phyloP scores from a whole-genome alignment of 2,329 filamentous ascomycete genomes.

The Clarireedia sp. region DNA sequence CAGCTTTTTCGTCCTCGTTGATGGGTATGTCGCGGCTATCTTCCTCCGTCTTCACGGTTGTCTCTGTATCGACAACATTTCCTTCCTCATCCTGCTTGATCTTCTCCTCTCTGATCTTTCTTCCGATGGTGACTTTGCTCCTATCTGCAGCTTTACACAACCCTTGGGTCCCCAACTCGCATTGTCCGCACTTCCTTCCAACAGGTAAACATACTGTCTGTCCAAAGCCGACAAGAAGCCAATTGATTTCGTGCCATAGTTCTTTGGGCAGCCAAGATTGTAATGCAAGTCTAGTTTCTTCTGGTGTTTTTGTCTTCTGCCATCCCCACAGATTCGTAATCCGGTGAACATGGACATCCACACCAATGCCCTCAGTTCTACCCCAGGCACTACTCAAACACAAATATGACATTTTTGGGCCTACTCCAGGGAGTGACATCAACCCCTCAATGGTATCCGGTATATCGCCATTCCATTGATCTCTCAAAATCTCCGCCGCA shows the following conservation, averaged over 20 bases:
- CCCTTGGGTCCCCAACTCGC: conserved; percentile 66
- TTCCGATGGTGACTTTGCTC: conserved; percentile 52
- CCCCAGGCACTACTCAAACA: conserved; percentile 65
- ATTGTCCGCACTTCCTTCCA: conserved; percentile 69
- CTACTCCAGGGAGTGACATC: conserved; percentile 58
- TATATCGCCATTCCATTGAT: conserved; percentile 55
- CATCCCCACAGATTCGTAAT: conserved; percentile 71
- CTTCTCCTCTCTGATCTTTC: conserved; percentile 40
- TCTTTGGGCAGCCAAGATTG: conserved; percentile 62
- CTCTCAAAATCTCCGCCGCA: conserved; percentile 51
- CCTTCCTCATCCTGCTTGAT: conserved; percentile 30
- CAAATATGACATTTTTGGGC: conserved; percentile 69
- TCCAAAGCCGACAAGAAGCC: conserved; percentile 63
- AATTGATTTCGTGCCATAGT: conserved; percentile 69
- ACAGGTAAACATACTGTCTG: conserved; percentile 64
- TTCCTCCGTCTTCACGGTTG: conserved; percentile 31
- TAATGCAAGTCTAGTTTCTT: conserved; percentile 56
- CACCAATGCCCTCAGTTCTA: conserved; percentile 43
- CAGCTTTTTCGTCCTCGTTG: conserved; percentile 3
- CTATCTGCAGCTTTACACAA: conserved; percentile 68
- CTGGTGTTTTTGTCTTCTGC: conserved; percentile 56
- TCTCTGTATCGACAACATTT: conserved; percentile 24
- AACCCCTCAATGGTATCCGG: conserved; percentile 58
- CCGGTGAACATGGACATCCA: conserved; percentile 69
- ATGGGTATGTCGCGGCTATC: conserved; percentile 1